A percentile compares a stretch with the other conserved stretches of the same genome.
phyloP scores from a whole-genome alignment of 768 basidiomycete species.

The Baorangia bicolor region DNA sequence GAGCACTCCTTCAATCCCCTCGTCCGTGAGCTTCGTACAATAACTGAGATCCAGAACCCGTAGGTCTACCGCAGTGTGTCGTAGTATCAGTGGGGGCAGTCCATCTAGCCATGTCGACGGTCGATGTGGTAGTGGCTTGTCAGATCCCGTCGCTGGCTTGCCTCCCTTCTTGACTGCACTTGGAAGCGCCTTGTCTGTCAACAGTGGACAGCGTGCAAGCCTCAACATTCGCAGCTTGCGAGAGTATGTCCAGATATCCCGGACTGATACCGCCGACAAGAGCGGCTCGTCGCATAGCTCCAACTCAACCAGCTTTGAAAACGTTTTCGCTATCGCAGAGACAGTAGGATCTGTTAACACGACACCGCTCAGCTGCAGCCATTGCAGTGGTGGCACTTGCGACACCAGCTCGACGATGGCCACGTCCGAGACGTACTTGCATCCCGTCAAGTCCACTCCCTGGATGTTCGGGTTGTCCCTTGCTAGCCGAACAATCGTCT shows the following conservation, averaged over 20 bases:
- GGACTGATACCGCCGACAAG: constrained; percentile 65
- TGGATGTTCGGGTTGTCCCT: constrained; percentile 62
- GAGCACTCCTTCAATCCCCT: constrained; percentile 72
- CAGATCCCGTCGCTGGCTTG: constrained; percentile 26
- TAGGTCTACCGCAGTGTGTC: constrained; percentile 67
- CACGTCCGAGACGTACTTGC: constrained; percentile 73
- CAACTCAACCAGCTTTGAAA: constrained; percentile 76
- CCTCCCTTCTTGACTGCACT: constrained; percentile 39
- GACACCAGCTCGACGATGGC: constrained; percentile 70
- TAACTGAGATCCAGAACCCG: constrained; percentile 76
- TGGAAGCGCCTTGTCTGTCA: constrained; percentile 83
- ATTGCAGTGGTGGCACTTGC: constrained; percentile 65
- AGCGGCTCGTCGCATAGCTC: constrained; percentile 71
- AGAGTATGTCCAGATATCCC: constrained; percentile 81
- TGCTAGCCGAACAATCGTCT: constrained; percentile 63
- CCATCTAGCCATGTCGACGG: constrained; percentile 61
- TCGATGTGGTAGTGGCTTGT: constrained; percentile 55
- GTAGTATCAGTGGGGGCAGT: constrained; percentile 62
- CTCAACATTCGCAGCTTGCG: constrained; percentile 74
- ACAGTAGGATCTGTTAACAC: constrained; percentile 62
- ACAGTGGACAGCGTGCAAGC: constrained; percentile 70
- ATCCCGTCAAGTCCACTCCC: constrained; percentile 75
- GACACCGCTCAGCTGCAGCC: constrained; percentile 69
- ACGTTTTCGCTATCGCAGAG: constrained; percentile 69
- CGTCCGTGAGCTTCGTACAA: constrained; percentile 70